phyloP scores from a whole-genome alignment of 495 filamentous ascomycete genomes.

The Echria macrotheca region DNA sequence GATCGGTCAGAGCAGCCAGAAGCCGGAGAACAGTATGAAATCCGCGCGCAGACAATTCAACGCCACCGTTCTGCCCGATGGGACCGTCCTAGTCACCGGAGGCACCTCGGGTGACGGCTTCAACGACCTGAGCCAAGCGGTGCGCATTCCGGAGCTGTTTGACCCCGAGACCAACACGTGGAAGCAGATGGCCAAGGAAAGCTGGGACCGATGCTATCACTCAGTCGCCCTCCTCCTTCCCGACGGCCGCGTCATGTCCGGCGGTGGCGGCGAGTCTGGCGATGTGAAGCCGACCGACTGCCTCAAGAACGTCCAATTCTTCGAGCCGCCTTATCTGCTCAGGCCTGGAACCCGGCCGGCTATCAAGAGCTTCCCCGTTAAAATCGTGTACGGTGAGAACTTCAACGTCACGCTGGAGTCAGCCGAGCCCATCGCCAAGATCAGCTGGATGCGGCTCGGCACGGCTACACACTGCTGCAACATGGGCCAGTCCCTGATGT shows the following conservation, averaged over 20 bases:
- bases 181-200: conserved; percentile 9
- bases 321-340: conserved; percentile 9
- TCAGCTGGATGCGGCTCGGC: conserved; percentile 12
- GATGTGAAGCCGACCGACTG: neutral
- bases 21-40: conserved; percentile 4
- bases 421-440: neutral
- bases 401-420: conserved; percentile 7
- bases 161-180: conserved; percentile 1
- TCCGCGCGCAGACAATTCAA: conserved; percentile 9
- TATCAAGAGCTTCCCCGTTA: neutral
- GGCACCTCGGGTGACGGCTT: conserved; percentile 8
- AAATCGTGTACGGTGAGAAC: conserved; percentile 4
- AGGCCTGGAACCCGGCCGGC: neutral
- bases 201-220: conserved; percentile 8
- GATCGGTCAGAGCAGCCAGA: too few species aligned
- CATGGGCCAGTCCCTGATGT: conserved; percentile 13
- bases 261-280: conserved; percentile 8
- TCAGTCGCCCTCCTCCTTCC: conserved; percentile 3
- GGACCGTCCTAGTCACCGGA: conserved; percentile 7
- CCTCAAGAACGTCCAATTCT: conserved; percentile 5
- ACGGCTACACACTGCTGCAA: conserved; percentile 10
- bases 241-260: conserved; percentile 5
- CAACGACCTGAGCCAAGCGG: conserved; percentile 5
- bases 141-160: conserved; percentile 5
- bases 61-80: conserved; percentile 11